Percentiles rank a stretch among this genome's conserved stretches.
Evolutionary conservation across 2,329 filamentous ascomycete species (phyloP).

Genomic region (Clonostachys rhizophaga): DNA sequence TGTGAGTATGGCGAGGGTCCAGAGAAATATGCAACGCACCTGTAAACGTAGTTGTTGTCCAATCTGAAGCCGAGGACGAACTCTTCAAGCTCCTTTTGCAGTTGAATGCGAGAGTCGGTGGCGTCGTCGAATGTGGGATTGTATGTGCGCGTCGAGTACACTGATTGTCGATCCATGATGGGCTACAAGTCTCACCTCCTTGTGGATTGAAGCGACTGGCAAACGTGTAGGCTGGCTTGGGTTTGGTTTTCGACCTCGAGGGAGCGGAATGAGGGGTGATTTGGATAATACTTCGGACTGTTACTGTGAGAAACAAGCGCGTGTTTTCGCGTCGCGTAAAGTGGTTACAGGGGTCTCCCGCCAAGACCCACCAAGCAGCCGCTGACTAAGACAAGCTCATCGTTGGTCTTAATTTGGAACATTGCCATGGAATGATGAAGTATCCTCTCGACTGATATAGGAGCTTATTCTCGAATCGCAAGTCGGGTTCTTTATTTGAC

Average conservation of each 20-base stretch:
- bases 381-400: too few species aligned
- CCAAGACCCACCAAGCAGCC: too few species aligned
- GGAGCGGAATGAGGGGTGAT: neutral
- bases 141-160: slow-evolving; percentile 81
- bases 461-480: too few species aligned
- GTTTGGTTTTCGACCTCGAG: neutral
- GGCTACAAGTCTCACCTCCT: slow-evolving; percentile 1
- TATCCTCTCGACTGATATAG: too few species aligned
- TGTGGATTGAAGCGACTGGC: too few species aligned
- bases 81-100: slow-evolving; percentile 76
- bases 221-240: neutral
- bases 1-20: neutral
- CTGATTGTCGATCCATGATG: slow-evolving; percentile 79
- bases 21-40: slow-evolving; percentile 43
- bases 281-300: too few species aligned
- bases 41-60: slow-evolving; percentile 92
- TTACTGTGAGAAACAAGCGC: neutral
- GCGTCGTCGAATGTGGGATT: slow-evolving; percentile 60
- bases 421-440: too few species aligned
- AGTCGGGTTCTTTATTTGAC: too few species aligned
- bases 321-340: neutral
- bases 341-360: neutral
- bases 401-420: too few species aligned
- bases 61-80: slow-evolving; percentile 94
- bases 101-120: slow-evolving; percentile 65